Evolutionary conservation across 805 yeast species (phyloP), one percentile per base, ranked within the genome.

Genomic region (Hanseniaspora hatyaiensis): DNA sequence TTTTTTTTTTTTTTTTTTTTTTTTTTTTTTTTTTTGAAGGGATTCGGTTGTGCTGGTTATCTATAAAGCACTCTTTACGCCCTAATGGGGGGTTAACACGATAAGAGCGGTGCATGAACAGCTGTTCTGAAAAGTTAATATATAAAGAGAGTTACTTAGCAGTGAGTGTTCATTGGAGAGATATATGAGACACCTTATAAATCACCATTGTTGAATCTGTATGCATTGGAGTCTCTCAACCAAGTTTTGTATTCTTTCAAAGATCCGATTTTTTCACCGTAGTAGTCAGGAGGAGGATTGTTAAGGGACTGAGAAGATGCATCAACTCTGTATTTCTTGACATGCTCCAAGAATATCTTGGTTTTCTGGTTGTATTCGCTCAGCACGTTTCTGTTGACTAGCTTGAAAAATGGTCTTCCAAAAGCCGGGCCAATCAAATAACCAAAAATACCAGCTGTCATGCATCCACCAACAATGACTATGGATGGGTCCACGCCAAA

Each of bases 281-380:
- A 92, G 66, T 87, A 92, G 65, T 92, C 98, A n/a, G 96, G 96
- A 40, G 92, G 94, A 12, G 97, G 97, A 65, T 89, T 92, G 48
- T 83, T 74, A 65, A 87, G 81, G 58, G 87, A 77, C 66, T 88
- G 96, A 49, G 82, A 77, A 16, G 88, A 74, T 18, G 98, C 95
- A 67, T 92, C 95, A 26, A 88, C 96, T 58, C 98, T 73, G 65
- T 86, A 82, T 50, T 70, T 70, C 55, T 74, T 76, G 53, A 92
- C 73, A 59, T 77, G 89, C 54, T 74, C 73, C 61, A 89, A 69
- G 56, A 89, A 92, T 33, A 73, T 69, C 54, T 78, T 74, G 59
- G 89, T 87, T 66, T 82, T 88, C 43, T 62, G 54, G 51, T 67
- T 68, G 62, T 73, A 83, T 16, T 66, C 65, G 2, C 59, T 49